phyloP scores from a whole-genome alignment of 805 yeast genomes.

The Candida pseudofarinosa region DNA sequence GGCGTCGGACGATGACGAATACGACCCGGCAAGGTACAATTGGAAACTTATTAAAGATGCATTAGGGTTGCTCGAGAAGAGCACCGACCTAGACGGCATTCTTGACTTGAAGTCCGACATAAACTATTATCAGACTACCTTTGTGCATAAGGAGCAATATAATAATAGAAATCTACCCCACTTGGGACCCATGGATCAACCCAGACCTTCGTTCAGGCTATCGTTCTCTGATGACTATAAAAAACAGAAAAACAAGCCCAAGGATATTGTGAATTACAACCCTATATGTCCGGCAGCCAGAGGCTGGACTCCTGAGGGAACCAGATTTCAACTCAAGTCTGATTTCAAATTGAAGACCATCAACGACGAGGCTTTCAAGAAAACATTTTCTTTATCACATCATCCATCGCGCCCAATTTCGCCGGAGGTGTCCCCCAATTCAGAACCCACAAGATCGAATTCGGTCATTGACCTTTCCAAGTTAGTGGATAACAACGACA shows the following conservation, averaged over 20 bases:
- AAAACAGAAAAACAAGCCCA: conserved; percentile 6
- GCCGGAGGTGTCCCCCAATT: conserved; percentile 41
- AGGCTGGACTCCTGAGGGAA: conserved; percentile 35
- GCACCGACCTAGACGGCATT: conserved; percentile 22
- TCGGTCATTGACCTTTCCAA: conserved; percentile 38
- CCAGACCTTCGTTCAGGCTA: conserved; percentile 33
- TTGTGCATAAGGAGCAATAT: conserved; percentile 33
- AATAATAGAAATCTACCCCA: conserved; percentile 5
- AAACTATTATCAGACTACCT: conserved; percentile 42
- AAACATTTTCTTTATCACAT: conserved; percentile 23
- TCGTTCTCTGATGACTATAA: conserved; percentile 7
- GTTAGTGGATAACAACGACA: conserved; percentile 29
- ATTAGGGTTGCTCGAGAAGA: conserved; percentile 21
- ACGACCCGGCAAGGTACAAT: conserved; percentile 14
- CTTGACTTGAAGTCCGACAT: conserved; percentile 39
- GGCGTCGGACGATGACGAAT: conserved; percentile 8
- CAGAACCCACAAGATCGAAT: conserved; percentile 39
- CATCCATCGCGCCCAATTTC: conserved; percentile 33
- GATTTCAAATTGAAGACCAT: conserved; percentile 35
- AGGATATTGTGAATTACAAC: conserved; percentile 10
- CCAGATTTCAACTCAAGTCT: conserved; percentile 24
- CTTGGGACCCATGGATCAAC: conserved; percentile 13
- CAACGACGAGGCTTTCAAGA: conserved; percentile 35
- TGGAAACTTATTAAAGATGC: conserved; percentile 36
- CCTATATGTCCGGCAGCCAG: conserved; percentile 39